Evolutionary conservation across 495 filamentous ascomycete genomes (phyloP).

Genomic region (Cryomyces antarcticus): DNA sequence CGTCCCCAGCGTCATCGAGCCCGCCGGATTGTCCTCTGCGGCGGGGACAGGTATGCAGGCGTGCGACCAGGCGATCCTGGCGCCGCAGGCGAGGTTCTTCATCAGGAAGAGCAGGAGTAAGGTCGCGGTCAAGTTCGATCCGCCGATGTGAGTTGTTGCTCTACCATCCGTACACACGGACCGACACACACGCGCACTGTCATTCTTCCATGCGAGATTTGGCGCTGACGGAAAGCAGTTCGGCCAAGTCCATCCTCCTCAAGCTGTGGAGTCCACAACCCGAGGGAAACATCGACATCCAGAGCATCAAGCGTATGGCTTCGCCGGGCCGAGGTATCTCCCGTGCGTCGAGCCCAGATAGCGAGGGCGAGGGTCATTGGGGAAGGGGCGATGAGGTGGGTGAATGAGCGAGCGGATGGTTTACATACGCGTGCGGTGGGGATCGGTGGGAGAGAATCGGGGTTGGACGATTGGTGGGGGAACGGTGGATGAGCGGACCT

Average conservation of each 20-base stretch:
- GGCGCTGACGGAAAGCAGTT: conserved; percentile 17
- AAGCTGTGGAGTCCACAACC: conserved; percentile 66
- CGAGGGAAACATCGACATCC: conserved; percentile 65
- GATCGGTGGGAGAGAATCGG: too few species aligned
- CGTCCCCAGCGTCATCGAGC: conserved; percentile 10
- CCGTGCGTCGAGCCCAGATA: conserved; percentile 22
- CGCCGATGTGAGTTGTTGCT: conserved; percentile 45
- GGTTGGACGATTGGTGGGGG: too few species aligned
- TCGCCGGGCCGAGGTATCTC: conserved; percentile 64
- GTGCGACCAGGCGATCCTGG: conserved; percentile 25
- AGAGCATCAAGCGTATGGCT: conserved; percentile 60
- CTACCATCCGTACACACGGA: background rate
- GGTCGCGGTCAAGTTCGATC: conserved; percentile 75
- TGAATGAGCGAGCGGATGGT: too few species aligned
- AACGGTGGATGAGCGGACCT: too few species aligned
- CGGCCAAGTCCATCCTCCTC: conserved; percentile 56
- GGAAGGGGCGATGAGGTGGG: too few species aligned
- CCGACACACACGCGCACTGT: background rate
- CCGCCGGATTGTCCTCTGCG: conserved; percentile 6
- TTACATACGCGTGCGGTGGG: too few species aligned
- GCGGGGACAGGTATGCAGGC: background rate
- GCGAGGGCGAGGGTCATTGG: too few species aligned
- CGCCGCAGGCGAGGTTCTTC: conserved; percentile 55
- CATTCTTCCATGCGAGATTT: background rate
- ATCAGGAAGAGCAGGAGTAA: conserved; percentile 63